Conservation (phyloP, 2,329 filamentous ascomycete genomes). For the Nemania sp. region DNA sequence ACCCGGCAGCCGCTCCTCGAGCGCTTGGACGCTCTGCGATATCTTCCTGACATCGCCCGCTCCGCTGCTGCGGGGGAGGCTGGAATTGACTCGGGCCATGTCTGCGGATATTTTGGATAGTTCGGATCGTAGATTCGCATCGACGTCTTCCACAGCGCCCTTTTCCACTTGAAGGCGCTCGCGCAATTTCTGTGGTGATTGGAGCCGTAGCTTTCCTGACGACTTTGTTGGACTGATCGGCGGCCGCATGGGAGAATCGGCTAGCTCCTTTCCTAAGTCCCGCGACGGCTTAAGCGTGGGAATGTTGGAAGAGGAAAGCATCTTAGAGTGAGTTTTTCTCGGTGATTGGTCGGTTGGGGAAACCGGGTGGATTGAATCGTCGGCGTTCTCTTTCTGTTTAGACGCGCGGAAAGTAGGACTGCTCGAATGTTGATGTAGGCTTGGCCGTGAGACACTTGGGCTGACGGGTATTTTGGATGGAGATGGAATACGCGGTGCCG, state of each 20-base stretch:
- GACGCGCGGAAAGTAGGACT: slow-evolving; percentile 39
- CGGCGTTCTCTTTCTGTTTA: slow-evolving; percentile 54
- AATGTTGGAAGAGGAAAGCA: slow-evolving; percentile 57
- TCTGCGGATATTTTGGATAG: slow-evolving; percentile 80
- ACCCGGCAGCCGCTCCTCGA: slow-evolving; percentile 69
- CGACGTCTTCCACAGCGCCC: slow-evolving; percentile 69
- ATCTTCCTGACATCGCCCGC: slow-evolving; percentile 53
- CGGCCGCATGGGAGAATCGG: slow-evolving; percentile 37
- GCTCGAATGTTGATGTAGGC: slow-evolving; percentile 43
- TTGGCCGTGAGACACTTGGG: no score
- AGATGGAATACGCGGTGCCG: slow-evolving; percentile 48
- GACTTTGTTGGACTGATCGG: slow-evolving; percentile 45
- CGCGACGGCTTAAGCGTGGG: slow-evolving; percentile 54
- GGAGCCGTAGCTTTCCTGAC: slow-evolving; percentile 64
- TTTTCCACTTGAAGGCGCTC: slow-evolving; percentile 86
- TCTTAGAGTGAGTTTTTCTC: slow-evolving; percentile 49
- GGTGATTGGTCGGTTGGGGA: slow-evolving; percentile 25
- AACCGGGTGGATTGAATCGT: slow-evolving; percentile 31
- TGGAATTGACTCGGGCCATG: slow-evolving; percentile 62
- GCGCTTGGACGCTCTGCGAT: slow-evolving; percentile 60
- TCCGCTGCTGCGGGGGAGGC: slow-evolving; percentile 41
- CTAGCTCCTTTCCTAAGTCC: slow-evolving; percentile 35
- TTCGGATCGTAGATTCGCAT: slow-evolving; percentile 72
- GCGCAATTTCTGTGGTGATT: slow-evolving; percentile 74
- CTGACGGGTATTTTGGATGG: slow-evolving; percentile 58